Evolutionary conservation across 331 rosid species (phyloP), one percentile per base, ranked within the genome.

Genomic region (Acacia pycnantha): DNA sequence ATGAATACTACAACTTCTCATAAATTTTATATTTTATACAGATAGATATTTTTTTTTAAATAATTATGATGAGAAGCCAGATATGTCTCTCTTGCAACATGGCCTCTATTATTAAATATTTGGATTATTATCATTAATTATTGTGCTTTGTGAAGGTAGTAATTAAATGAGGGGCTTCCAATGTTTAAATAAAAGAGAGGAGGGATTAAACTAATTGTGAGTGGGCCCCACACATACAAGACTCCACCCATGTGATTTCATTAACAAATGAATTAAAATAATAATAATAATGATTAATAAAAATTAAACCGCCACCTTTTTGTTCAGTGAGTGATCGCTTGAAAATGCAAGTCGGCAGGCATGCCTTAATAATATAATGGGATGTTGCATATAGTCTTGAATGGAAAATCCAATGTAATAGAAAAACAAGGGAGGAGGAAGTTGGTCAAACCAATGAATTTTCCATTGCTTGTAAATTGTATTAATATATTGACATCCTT

Each of bases 231-330:
- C 65, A 78, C 16, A 56, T 73, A 69, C 84, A 46, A 84, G 46
- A 88, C 15, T 86, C 88, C 92, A 88, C 88, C 88, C 92, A 88
- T 87, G 92, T 90, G 90, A 83, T 83, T 85, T 86, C 85, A 77
- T 78, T 44, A 58, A 54, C 70, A 50, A 29, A 70, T 46, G 69
- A 53, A 83, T 76, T 79, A 71, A 27, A 77, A 54, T 50, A 50
- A 16, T 50, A 50, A 16, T 0, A 51, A 51, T 50, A 53, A 53
- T 2, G 11, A 44, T 44, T 6, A 54, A 19, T 54, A 19, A 54
- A 1, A 53, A 54, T 81, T 62, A 62, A 58, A 47, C 15, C 58
- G 58, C 21, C 48, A 66, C 53, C 29, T 26, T 54, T 29, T 15
- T 75, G 77, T 67, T 81, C 79, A 82, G 48, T 77, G 79, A 69